Evolutionary conservation across 306 rosid genomes (phyloP), one percentile per base, ranked within the genome.

Genomic region (Amphicarpaea edgeworthii): DNA sequence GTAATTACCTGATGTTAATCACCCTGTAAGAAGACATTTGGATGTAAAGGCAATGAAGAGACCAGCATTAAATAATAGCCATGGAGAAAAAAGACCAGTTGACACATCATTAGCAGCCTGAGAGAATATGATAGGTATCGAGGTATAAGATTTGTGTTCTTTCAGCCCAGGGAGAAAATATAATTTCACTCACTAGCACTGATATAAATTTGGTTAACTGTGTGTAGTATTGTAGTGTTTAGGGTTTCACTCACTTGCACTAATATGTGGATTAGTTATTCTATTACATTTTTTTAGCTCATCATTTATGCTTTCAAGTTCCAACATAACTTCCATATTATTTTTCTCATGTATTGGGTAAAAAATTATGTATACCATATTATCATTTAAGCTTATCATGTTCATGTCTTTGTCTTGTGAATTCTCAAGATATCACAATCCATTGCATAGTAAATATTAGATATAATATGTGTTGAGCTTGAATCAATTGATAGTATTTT

Each of bases 361-460:
- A 46, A 46, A 46, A 12, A 23, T 77, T 15, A 47, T 16, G 60
- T 68, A 24, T 60, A 46, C 30, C 28, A 34, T 26, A 14, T 24
- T 51, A 28, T 6, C 0, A 17, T 65, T 65, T 24, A 14, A 4
- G 26, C 24, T 68, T 20, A 71, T 55, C 24, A 49, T 58, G 41
- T 63, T 12, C 75, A 53, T 64, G 59, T 32, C 24, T 30, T 23
- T 55, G 64, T 55, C 38, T 26, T 3, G 26, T 55, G 19, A 45
- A 77, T 68, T 72, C 19, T 74, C n/a, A 63, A 70, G 75, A 78
- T 78, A 75, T 82, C 77, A 63, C 58, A 10, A 72, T 67, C 60
- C 21, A 4, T 74, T 58, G 43, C 37, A 37, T 40, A 49, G 28
- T 58, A 73, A 46, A 67, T 69, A 50, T 17, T 40, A 28, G 14